Percentiles rank a stretch among this genome's conserved stretches.
Conservation (phyloP, 257 asterid species). For the Anisodus tanguticus region DNA sequence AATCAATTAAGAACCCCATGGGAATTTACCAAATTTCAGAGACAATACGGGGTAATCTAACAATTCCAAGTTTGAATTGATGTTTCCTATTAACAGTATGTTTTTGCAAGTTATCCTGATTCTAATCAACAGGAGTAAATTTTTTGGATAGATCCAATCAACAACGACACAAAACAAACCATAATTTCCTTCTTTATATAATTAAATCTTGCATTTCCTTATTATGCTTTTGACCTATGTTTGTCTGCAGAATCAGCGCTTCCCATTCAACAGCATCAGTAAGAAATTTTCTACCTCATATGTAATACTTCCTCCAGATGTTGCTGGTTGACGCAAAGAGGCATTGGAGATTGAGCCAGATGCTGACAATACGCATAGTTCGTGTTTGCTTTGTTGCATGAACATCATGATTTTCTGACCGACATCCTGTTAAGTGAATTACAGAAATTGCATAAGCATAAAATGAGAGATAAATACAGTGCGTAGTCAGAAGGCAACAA, state of each 20-base stretch:
- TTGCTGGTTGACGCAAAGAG: constrained; percentile 65
- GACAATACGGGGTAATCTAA: background rate
- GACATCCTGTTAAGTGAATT: constrained; percentile 51
- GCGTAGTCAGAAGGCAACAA: background rate
- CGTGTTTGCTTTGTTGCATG: constrained; percentile 59
- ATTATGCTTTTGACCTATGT: background rate
- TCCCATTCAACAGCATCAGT: background rate
- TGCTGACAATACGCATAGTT: constrained; percentile 62
- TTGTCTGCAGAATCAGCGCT: background rate
- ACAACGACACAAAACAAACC: background rate
- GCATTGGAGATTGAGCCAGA: constrained; percentile 66
- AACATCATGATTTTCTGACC: constrained; percentile 60
- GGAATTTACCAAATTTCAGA: background rate
- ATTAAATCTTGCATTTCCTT: background rate
- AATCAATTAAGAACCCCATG: background rate
- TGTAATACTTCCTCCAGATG: constrained; percentile 61
- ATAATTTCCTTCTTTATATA: background rate
- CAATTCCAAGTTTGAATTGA: background rate
- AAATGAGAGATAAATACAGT: background rate
- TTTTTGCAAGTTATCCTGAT: constrained; percentile 5
- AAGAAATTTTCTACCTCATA: constrained; percentile 53
- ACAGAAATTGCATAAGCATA: constrained; percentile 24
- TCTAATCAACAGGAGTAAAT: background rate
- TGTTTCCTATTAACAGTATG: background rate
- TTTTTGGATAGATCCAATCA: constrained; percentile 3